Conservation (phyloP, 805 yeast genomes). For the Ogataea sp. region DNA sequence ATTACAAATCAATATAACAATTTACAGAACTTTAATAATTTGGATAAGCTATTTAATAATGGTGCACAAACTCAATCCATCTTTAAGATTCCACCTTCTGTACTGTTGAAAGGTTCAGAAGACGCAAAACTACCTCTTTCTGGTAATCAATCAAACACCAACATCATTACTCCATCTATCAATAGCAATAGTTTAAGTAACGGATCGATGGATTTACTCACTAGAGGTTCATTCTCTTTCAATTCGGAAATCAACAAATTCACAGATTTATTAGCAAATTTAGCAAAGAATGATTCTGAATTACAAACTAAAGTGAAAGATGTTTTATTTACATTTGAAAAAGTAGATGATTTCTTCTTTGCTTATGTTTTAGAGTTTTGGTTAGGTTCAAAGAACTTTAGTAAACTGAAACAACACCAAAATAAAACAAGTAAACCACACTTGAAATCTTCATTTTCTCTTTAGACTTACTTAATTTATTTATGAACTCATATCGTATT, state of each 20-base stretch:
- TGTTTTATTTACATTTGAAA: conserved; percentile 21
- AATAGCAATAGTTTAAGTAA: too few species aligned
- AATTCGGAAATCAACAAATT: conserved; percentile 20
- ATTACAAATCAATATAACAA: conserved; percentile 17
- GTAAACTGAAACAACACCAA: conserved; percentile 4
- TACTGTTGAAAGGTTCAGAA: not conserved
- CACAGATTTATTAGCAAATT: conserved; percentile 15
- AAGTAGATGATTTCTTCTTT: conserved; percentile 25
- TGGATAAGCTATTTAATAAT: conserved; percentile 16
- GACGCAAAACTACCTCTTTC: too few species aligned
- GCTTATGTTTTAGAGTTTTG: conserved; percentile 25
- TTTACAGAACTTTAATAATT: conserved; percentile 19
- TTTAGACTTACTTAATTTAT: too few species aligned
- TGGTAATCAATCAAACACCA: too few species aligned
- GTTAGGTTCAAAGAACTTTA: conserved; percentile 23
- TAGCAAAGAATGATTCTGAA: conserved; percentile 26
- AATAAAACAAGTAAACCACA: not conserved
- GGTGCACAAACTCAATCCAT: not conserved
- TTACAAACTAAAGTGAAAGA: conserved; percentile 17
- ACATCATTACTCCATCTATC: too few species aligned
- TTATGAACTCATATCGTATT: too few species aligned
- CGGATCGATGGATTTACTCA: too few species aligned
- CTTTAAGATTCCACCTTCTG: not conserved
- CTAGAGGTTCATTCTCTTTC: conserved; percentile 1
- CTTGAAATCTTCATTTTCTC: too few species aligned